Conservation (phyloP, 495 filamentous ascomycete species). For the Talaromyces wortmannii region DNA sequence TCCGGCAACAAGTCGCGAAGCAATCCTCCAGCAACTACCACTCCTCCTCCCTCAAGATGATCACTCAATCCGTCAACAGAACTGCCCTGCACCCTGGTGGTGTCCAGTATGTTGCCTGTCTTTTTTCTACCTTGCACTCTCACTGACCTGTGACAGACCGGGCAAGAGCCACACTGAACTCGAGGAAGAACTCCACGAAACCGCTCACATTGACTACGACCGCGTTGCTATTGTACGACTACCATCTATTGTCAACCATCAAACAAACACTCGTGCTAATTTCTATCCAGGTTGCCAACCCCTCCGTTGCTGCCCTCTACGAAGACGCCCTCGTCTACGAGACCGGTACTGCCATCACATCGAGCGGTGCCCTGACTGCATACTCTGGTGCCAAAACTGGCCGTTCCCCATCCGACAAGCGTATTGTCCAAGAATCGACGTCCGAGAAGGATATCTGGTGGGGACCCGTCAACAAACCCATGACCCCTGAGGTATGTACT, state of each 20-base stretch:
- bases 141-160: slow-evolving; percentile 48
- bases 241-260: slow-evolving; percentile 59
- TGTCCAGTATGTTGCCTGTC: slow-evolving; percentile 65
- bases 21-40: slow-evolving; percentile 60
- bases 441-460: slow-evolving; percentile 95
- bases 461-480: slow-evolving; percentile 98
- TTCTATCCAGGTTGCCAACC: slow-evolving; percentile 67
- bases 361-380: slow-evolving; percentile 86
- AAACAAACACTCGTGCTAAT: background rate
- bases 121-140: slow-evolving; percentile 6
- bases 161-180: slow-evolving; percentile 87
- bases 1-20: slow-evolving; percentile 51
- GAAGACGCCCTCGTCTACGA: slow-evolving; percentile 99
- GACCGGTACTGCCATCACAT: slow-evolving; percentile 94
- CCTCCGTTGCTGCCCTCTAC: slow-evolving; percentile 88
- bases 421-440: slow-evolving; percentile 84
- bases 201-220: slow-evolving; percentile 98
- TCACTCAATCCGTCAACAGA: slow-evolving; percentile 78
- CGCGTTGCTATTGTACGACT: slow-evolving; percentile 86
- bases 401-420: slow-evolving; percentile 93
- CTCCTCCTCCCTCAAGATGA: slow-evolving; percentile 55
- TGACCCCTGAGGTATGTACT: slow-evolving; percentile 87
- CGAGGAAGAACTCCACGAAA: slow-evolving; percentile 95
- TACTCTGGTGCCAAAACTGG: slow-evolving; percentile 98
- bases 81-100: slow-evolving; percentile 84